Evolutionary conservation across 2,329 filamentous ascomycete genomes (phyloP).

Genomic region (Fusarium sp.): DNA sequence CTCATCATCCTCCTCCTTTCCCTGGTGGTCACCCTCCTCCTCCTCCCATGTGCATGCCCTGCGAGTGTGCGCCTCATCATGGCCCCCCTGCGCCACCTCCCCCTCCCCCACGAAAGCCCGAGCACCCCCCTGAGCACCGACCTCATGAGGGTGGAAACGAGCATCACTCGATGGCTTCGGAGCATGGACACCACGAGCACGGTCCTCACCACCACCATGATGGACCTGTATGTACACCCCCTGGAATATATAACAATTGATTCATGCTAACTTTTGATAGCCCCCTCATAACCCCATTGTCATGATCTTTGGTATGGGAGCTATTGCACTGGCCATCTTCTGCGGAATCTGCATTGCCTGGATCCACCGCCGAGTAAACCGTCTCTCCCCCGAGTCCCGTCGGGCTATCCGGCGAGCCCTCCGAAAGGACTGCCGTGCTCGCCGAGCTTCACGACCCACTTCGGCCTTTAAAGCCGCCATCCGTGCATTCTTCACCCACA

Average conservation of each 20-base stretch:
- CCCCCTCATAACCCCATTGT: constrained; percentile 33
- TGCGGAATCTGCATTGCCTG: constrained; percentile 40
- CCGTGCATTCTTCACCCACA: constrained; percentile 47
- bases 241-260: not conserved
- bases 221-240: constrained; percentile 28
- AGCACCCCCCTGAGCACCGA: constrained; percentile 7
- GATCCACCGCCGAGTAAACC: constrained; percentile 37
- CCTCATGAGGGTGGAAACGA: constrained; percentile 2
- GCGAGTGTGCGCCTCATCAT: constrained; percentile 13
- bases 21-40: constrained; percentile 27
- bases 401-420: constrained; percentile 41
- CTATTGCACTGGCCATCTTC: constrained; percentile 42
- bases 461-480: constrained; percentile 45
- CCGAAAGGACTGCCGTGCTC: constrained; percentile 43
- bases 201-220: constrained; percentile 25
- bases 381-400: constrained; percentile 32
- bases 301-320: constrained; percentile 40
- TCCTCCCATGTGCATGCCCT: constrained; percentile 2
- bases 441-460: constrained; percentile 35
- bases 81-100: constrained; percentile 43
- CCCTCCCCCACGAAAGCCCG: constrained; percentile 29
- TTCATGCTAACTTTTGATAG: constrained; percentile 2
- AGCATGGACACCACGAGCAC: not conserved
- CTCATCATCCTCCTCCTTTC: constrained; percentile 24
- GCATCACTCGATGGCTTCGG: constrained; percentile 16